Base-by-base conservation (phyloP, 352 stramenopile species). In the Albugo candida region DNA sequence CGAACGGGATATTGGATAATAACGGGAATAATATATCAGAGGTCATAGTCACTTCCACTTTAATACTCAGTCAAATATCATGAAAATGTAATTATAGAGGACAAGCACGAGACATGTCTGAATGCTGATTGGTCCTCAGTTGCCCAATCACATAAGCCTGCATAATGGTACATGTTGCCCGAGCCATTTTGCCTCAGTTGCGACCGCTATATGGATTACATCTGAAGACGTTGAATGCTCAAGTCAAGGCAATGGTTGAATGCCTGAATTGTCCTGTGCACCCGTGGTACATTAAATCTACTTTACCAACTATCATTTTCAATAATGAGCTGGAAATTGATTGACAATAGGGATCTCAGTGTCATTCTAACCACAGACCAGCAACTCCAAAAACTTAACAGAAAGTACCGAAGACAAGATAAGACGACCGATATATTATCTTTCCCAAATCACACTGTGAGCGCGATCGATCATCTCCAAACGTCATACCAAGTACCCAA, bases 351-450 rank as follows among this genome's bases (percentile, higher is more conserved):
- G 71, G 74, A 83, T 49, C 57, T 84, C 18, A 70, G 71, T 18
- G 64, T 91, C 35, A 82, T 85, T 66, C 62, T 91, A 43, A 91
- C 74, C 20, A 87, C 67, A 19, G 60, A 86, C 46, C 53, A 65
- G 16, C 74, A 86, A 55, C 79, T 91, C 35, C 72, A 72, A 44
- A 66, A 63, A 13, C 61, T 91, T 41, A 91, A 91, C 49, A 67
- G 64, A 24, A 65, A 58, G 48, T 79, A 65, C 41, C 74, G 74
- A 16, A 63, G 81, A 47, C 83, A 86, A 57, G 67, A 91, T 54
- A 82, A 77, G 34, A 62, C 74, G 10, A 91, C 74, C 10, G 72
- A 91, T 46, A 81, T 87, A 43, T 54, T 91, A 14, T 91, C 77
- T 13, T 87, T 87, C 51, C 74, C 77, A 11, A 70, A 70, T 48